Evolutionary conservation across 164 flowering plant species (phyloP).

Genomic region (Vitis cinerea): DNA sequence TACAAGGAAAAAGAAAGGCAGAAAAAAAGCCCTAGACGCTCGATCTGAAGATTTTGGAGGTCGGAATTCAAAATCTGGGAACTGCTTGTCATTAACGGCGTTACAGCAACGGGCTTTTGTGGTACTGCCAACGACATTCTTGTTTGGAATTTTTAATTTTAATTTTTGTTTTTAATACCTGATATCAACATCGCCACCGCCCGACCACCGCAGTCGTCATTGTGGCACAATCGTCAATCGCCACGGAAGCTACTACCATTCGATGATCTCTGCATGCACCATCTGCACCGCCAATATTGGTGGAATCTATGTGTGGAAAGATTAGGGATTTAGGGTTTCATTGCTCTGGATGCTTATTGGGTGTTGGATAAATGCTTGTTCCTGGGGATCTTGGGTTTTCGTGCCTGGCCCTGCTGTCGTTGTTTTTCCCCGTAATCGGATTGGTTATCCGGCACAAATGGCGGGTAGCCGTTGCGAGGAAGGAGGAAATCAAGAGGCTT

Average conservation of each 20-base stretch:
- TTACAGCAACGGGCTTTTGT: no score
- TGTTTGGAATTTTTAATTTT: no score
- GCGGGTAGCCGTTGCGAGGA: constrained; percentile 48
- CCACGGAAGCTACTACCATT: no score
- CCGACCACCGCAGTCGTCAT: no score
- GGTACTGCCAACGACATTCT: no score
- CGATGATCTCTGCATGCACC: background rate
- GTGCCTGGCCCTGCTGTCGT: constrained; percentile 26
- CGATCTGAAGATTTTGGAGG: constrained; percentile 9
- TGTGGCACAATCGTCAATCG: no score
- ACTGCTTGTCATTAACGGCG: background rate
- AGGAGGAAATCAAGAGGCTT: constrained; percentile 66
- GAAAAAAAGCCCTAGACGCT: constrained; percentile 5
- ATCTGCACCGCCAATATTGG: background rate
- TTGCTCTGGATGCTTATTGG: constrained; percentile 20
- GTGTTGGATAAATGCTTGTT: constrained; percentile 62
- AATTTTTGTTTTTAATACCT: background rate
- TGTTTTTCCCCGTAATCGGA: constrained; percentile 32
- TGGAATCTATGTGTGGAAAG: constrained; percentile 24
- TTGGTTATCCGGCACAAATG: constrained; percentile 54
- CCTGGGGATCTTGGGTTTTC: constrained; percentile 66
- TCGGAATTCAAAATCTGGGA: background rate
- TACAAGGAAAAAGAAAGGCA: background rate
- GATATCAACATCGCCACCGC: background rate
- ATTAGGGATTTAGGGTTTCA: constrained; percentile 20